Evolutionary conservation across 257 asterid genomes (phyloP).

Genomic region (Solanum commersonii): DNA sequence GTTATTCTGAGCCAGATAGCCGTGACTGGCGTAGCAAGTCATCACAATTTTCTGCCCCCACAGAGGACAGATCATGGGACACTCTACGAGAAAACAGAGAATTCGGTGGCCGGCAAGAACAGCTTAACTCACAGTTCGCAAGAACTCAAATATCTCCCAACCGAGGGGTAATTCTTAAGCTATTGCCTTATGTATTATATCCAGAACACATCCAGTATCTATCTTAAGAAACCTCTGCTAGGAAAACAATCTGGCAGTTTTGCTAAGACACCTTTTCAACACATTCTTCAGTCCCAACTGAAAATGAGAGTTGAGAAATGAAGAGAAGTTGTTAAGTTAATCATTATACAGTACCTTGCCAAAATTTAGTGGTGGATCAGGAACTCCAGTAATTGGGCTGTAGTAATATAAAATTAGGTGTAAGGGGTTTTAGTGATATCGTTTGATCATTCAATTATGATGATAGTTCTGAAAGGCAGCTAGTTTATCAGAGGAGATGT

Average conservation of each 20-base stretch:
- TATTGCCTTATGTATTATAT: not conserved
- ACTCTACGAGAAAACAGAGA: slow-evolving; percentile 27
- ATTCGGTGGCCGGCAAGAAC: slow-evolving; percentile 11
- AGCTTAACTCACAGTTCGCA: slow-evolving; percentile 12
- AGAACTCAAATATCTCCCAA: slow-evolving; percentile 45
- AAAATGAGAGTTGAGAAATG: not conserved
- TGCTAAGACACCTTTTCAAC: not conserved
- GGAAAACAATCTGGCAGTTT: not conserved
- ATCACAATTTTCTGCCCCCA: slow-evolving; percentile 23
- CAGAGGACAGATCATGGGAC: slow-evolving; percentile 35
- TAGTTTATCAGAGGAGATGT: not conserved
- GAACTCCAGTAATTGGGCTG: not conserved
- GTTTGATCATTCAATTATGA: not conserved
- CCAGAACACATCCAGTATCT: not conserved
- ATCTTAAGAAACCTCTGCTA: not conserved
- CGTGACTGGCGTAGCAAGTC: slow-evolving; percentile 56
- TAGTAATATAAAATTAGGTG: not conserved
- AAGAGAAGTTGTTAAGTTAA: not conserved
- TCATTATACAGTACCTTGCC: not conserved
- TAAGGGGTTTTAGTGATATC: not conserved
- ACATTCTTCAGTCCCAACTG: not conserved
- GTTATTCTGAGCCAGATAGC: slow-evolving; percentile 51
- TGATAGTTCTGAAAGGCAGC: not conserved
- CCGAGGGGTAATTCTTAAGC: slow-evolving; percentile 27
- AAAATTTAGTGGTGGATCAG: not conserved